Conservation (phyloP, 768 basidiomycete genomes). For the Leccinellum rugosiceps region DNA sequence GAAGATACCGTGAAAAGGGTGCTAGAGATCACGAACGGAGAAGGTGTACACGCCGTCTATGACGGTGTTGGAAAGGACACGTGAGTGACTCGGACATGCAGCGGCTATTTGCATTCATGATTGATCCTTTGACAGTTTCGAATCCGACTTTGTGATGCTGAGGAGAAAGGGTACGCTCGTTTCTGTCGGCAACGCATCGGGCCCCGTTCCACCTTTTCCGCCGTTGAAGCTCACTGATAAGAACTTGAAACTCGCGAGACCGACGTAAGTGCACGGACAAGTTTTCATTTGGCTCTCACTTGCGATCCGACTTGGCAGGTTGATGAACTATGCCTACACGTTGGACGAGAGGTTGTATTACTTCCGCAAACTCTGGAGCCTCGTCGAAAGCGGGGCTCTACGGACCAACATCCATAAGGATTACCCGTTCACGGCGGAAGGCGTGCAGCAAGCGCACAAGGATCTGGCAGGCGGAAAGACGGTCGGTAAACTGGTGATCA, state of each 20-base stretch:
- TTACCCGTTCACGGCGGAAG: conserved; percentile 83
- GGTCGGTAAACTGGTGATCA: conserved; percentile 82
- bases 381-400: conserved; percentile 56
- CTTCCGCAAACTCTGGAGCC: conserved; percentile 56
- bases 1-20: conserved; percentile 76
- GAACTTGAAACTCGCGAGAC: conserved; percentile 75
- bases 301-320: conserved; percentile 38
- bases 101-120: not conserved
- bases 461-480: conserved; percentile 79
- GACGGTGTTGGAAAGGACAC: conserved; percentile 99
- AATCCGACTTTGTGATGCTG: conserved; percentile 75
- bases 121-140: conserved; percentile 48
- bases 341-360: conserved; percentile 72
- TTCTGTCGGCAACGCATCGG: conserved; percentile 90
- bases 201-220: conserved; percentile 71
- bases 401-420: conserved; percentile 72
- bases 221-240: conserved; percentile 73
- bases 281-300: not conserved
- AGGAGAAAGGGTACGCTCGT: conserved; percentile 89
- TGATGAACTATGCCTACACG: conserved; percentile 70
- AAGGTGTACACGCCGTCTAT: conserved; percentile 83
- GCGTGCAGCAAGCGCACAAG: conserved; percentile 68
- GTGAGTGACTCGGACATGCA: conserved; percentile 39
- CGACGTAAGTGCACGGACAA: conserved; percentile 47
- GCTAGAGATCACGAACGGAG: conserved; percentile 69